Evolutionary conservation across 306 rosid genomes (phyloP), one percentile per base, ranked within the genome.

Genomic region (Purshia tridentata): DNA sequence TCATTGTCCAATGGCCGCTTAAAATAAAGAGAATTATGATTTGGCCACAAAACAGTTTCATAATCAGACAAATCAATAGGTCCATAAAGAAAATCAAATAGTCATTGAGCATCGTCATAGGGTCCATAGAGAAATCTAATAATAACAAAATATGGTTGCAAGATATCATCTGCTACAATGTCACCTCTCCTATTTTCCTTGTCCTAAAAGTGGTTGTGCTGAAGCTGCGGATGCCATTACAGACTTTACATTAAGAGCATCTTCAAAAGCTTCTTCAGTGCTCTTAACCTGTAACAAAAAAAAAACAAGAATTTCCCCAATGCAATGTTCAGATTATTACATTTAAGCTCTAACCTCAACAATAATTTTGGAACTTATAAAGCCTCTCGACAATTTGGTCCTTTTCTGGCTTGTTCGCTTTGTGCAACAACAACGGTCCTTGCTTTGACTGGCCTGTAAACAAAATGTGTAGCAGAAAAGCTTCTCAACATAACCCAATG

Each of bases 191-290:
- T 52, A 8, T 8, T 70, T 47, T 40, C 37, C 19, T 42, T 41
- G 39, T 44, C n/a, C 48, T 23, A 52, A 69, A 52, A 69, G 49
- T 39, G 72, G 60, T 48, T 51, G 49, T 42, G 22, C 65, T 41
- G 13, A 11, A 49, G 6, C 65, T 8, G 42, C 3, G 6, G 41
- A 8, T 40, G 22, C 9, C 51, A 20, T 54, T 22, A 42, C 12
- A 6, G 18, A 14, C 7, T 18, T 61, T 74, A 74, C 65, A 88
- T 48, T 53, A 88, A 91, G 86, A 72, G 91, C 97, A 8, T 45
- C 81, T 79, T 86, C 76, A 56, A 78, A 86, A 13, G 82, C 87
- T 52, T 88, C 90, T 18, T 77, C 75, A 16, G 73, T 81, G 44
- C 79, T 73, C 42, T 71, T 15, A 42, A 83, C 67, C 86, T 83